Percentiles rank a stretch among this genome's conserved stretches.
Evolutionary conservation across 1,284 basidiomycete species (phyloP).

Genomic region (Boletus sp.): DNA sequence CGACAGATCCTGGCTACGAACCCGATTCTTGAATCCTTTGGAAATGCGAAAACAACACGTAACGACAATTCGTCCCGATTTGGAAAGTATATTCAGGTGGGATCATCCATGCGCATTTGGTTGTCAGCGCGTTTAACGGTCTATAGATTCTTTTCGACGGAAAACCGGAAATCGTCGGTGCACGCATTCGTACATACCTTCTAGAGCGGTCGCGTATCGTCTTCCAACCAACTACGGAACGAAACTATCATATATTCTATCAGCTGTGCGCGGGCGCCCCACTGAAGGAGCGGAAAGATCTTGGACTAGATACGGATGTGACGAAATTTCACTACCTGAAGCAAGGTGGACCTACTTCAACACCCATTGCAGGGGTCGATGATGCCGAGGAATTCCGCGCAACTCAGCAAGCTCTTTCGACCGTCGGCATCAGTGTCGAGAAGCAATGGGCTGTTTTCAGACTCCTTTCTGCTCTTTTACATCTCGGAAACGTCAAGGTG

Average conservation of each 20-base stretch:
- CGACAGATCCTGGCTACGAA: conserved; percentile 97
- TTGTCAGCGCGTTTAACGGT: conserved; percentile 13
- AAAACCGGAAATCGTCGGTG: conserved; percentile 94
- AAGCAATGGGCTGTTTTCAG: conserved; percentile 98
- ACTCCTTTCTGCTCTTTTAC: conserved; percentile 87
- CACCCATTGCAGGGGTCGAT: conserved; percentile 88
- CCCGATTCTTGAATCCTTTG: conserved; percentile 98
- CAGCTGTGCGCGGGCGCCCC: conserved; percentile 98
- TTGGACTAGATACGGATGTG: conserved; percentile 83
- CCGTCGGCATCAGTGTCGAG: conserved; percentile 95
- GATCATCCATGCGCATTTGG: conserved; percentile 20
- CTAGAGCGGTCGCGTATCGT: conserved; percentile 96
- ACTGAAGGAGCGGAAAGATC: conserved; percentile 90
- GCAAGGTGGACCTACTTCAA: conserved; percentile 86
- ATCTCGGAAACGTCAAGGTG: conserved; percentile 95
- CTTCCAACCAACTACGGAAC: conserved; percentile 94
- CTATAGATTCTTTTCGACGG: conserved; percentile 91
- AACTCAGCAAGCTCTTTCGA: conserved; percentile 93
- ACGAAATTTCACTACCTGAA: conserved; percentile 91
- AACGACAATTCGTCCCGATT: conserved; percentile 99
- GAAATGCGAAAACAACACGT: conserved; percentile 98
- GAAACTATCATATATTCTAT: conserved; percentile 99
- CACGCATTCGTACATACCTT: conserved; percentile 95
- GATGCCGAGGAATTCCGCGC: conserved; percentile 92
- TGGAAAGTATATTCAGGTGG: conserved; percentile 98